Evolutionary conservation across 176 grass and related monocot genomes (phyloP), one percentile per base, ranked within the genome.

Genomic region (Chrysopogon serrulatus): DNA sequence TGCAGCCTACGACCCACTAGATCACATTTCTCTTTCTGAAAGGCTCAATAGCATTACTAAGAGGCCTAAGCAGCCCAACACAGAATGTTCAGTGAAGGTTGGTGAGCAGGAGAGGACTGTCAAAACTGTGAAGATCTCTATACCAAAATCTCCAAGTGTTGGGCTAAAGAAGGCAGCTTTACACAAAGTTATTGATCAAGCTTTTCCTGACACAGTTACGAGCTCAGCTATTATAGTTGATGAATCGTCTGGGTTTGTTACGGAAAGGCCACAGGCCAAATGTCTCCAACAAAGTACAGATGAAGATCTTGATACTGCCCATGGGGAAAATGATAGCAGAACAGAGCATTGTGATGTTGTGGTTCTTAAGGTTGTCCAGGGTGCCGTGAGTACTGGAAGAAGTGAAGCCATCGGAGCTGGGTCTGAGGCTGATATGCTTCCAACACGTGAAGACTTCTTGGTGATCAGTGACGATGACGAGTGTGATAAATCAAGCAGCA

Each of bases 391-490:
- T 8, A 21, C 26, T 71, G 74, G 7, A 65, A 83, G 40, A 40
- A 83, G 37, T 39, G 67, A 78, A 78, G 53, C 7, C 18, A 51
- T 14, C 66, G 67, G 34, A 73, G 19, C 68, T 74, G 44, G 56
- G 49, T n/a, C 26, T 26, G 32, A 13, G n/a, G 42, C 36, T 64
- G 32, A 80, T 80, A 27, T 40, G 56, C 67, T 79, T 76, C 27
- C 56, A 86, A 64, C 4, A 32, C 42, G 23, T 53, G 68, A 80
- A 40, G 24, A 65, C 32, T 16, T 77, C 5, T 9, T 86, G 42
- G 40, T 80, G 76, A 80, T 64, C 57, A 73, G 76, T 65, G 68
- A 73, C 65, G 68, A 65, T 53, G 42, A 86, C 6, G 56, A 73
- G n/a, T 54, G 15, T 19, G 44, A 40, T 81, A 24, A 69, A 81